phyloP scores from a whole-genome alignment of 225 moss, liverwort and hornwort genomes.

The Anthoceros angustus region DNA sequence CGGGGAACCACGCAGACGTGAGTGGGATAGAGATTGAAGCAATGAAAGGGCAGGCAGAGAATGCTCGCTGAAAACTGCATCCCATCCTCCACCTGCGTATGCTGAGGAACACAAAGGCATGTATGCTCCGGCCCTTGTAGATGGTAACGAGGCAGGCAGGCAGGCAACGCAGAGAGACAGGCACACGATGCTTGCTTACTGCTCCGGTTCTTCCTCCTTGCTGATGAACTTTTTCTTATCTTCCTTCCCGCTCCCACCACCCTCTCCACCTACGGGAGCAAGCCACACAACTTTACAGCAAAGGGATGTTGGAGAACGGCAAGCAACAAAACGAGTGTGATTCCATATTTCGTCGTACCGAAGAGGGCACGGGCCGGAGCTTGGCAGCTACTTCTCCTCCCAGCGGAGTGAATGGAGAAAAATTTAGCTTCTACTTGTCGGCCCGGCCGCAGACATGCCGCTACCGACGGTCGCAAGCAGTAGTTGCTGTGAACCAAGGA shows the following conservation, averaged over 20 bases:
- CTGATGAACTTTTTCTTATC: slow-evolving; percentile 80
- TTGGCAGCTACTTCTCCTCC: too few species aligned
- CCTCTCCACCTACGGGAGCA: slow-evolving; percentile 15
- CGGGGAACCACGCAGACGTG: too few species aligned
- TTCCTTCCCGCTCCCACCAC: slow-evolving; percentile 33
- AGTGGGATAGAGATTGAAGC: background rate
- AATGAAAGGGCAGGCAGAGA: background rate
- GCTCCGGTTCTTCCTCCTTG: slow-evolving; percentile 80
- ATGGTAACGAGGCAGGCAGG: background rate
- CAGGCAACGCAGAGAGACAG: background rate
- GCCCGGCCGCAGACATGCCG: too few species aligned
- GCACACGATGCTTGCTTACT: slow-evolving; percentile 29
- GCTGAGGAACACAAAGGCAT: too few species aligned
- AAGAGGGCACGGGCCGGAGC: background rate
- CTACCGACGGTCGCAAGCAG: too few species aligned
- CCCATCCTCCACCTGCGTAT: too few species aligned
- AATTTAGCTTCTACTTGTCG: too few species aligned
- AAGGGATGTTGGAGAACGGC: background rate
- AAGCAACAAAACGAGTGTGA: background rate
- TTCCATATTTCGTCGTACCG: background rate
- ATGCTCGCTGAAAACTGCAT: background rate
- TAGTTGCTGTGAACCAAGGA: too few species aligned
- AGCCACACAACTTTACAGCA: background rate
- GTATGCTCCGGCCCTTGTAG: background rate
- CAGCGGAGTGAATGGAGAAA: too few species aligned